Base-by-base conservation (phyloP, 2,329 filamentous ascomycete species). In the Exophiala mesophila region DNA sequence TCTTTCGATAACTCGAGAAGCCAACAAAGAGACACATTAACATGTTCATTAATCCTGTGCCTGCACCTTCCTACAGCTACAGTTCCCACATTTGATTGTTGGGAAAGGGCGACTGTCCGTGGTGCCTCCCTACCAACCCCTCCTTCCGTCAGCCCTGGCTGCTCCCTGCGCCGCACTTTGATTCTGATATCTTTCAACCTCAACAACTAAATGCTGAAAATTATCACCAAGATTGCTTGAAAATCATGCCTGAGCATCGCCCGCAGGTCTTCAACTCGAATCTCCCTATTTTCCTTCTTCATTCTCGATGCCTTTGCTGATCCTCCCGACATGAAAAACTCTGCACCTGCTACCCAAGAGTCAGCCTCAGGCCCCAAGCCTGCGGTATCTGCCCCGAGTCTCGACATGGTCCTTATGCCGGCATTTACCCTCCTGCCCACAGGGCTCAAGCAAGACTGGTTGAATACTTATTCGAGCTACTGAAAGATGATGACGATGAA, bases 91-190 rank as follows among this genome's bases (percentile, higher is more conserved):
- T 35, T 16, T 35, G 23, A 26, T 12, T 35, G 24, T 32, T 47
- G 36, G 41, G 31, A 36, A 36, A 20, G 35, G 28, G 15, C 23
- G 15, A 15, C 20, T 41, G 21, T 34, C 36, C 13, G 34, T 21
- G 21, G 30, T 29, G 30, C 17, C 33, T 13, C 33, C 38, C 36
- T 36, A 24, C 30, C 28, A 37, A 34, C 44, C 45, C 48, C 44
- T 45, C 38, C 40, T 30, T 20, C n/a, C n/a, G 23, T 26, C 23
- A 7, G 23, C 23, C 23, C 23, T 26, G 39, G 33, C 34, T 23
- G 37, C 36, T 44, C 23, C 48, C 48, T 51, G 48, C 48, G 45
- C 48, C 44, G 45, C 28, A 24, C 36, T 26, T 38, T n/a, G n/a
- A n/a, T n/a, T n/a, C n/a, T n/a, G n/a, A n/a, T n/a, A n/a, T n/a